A percentile compares a stretch with the other conserved stretches of the same genome.
Conservation (phyloP, 1,284 basidiomycete genomes). For the Boletus albobrunnescens region DNA sequence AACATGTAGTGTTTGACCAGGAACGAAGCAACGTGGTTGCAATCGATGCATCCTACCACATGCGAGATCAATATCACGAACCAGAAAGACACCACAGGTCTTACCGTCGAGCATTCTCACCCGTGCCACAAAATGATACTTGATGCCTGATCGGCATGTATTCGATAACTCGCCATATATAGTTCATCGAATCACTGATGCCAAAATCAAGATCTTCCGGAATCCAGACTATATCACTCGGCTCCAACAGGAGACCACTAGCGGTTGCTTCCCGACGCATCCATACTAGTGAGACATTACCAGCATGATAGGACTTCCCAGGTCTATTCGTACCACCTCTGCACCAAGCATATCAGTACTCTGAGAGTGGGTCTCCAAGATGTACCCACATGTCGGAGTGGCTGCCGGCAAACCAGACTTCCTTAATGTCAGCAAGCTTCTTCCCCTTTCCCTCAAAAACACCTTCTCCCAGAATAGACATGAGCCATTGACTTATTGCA, state of each 20-base stretch:
- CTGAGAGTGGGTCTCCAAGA: too few relatives aligned
- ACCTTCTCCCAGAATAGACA: too few relatives aligned
- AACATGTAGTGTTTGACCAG: constrained; percentile 30
- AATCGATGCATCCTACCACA: constrained; percentile 17
- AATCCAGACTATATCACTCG: constrained; percentile 25
- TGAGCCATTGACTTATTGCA: too few relatives aligned
- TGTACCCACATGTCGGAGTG: constrained; percentile 36
- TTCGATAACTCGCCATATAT: constrained; percentile 24
- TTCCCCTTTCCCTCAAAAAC: too few relatives aligned
- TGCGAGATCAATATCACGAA: not conserved
- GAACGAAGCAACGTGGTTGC: constrained; percentile 27
- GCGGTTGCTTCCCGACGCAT: constrained; percentile 27
- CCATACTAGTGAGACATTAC: constrained; percentile 27
- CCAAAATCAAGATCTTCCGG: constrained; percentile 26
- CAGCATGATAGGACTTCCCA: constrained; percentile 18
- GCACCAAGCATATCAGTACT: not conserved
- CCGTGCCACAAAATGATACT: constrained; percentile 16
- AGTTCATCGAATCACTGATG: constrained; percentile 20
- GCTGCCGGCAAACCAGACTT: constrained; percentile 34
- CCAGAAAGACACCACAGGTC: not conserved
- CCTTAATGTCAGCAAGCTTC: constrained; percentile 21
- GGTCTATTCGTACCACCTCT: constrained; percentile 24
- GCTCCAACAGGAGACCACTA: constrained; percentile 20
- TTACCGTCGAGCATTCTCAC: constrained; percentile 17
- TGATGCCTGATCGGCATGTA: constrained; percentile 29